Evolutionary conservation across 2,329 filamentous ascomycete genomes (phyloP).

Genomic region (Raffaelea ambrosiae): DNA sequence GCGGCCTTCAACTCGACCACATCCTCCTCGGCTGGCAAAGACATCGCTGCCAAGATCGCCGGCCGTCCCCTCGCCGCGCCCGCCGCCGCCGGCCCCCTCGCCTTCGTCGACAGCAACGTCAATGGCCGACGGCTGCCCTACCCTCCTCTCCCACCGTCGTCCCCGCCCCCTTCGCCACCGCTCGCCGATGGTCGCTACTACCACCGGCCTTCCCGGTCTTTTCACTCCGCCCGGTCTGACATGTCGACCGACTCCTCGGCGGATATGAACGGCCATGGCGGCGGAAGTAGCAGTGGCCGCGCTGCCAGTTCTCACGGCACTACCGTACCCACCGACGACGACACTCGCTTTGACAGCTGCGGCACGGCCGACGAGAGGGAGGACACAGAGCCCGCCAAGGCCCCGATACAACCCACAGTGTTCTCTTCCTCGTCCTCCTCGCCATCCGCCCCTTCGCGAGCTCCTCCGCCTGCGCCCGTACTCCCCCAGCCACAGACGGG

Average conservation of each 20-base stretch:
- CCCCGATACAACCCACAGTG: not conserved
- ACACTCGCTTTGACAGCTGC: constrained; percentile 4
- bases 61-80: not conserved
- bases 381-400: not conserved
- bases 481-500: too few relatives aligned
- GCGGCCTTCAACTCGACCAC: not conserved
- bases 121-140: constrained; percentile 6
- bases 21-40: constrained; percentile 5
- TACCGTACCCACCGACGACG: constrained; percentile 7
- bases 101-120: constrained; percentile 9
- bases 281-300: constrained; percentile 8
- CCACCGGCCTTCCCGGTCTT: constrained; percentile 3
- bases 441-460: not conserved
- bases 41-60: constrained; percentile 2
- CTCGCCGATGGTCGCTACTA: constrained; percentile 6
- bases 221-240: not conserved
- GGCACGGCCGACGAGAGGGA: not conserved
- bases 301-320: constrained; percentile 12
- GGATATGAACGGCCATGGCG: constrained; percentile 10
- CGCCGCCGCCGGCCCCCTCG: constrained; percentile 3
- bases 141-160: constrained; percentile 6
- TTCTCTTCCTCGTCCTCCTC: not conserved
- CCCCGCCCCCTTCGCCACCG: constrained; percentile 6
- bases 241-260: constrained; percentile 10
- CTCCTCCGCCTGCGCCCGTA: not conserved